A percentile compares a stretch with the other conserved stretches of the same genome.
phyloP scores from a whole-genome alignment of 2,329 filamentous ascomycete species.

The Chalaropsis ovoidea region DNA sequence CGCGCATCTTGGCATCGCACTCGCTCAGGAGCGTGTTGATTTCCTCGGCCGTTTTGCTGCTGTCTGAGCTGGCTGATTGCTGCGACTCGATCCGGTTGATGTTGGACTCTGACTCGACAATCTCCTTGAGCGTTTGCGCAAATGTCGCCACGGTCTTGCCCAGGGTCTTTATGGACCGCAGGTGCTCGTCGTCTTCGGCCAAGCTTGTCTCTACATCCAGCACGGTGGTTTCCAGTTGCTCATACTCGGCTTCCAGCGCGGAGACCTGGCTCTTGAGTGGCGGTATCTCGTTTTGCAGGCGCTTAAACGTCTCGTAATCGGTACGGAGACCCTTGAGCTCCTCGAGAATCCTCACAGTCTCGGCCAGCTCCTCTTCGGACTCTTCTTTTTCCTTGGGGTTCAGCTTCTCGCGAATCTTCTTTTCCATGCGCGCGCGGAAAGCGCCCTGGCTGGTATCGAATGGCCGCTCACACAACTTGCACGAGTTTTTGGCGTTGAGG shows the following conservation, averaged over 20 bases:
- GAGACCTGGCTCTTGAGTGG: conserved; percentile 53
- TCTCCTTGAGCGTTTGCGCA: conserved; percentile 59
- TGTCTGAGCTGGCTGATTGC: conserved; percentile 48
- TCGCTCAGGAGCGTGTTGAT: conserved; percentile 66
- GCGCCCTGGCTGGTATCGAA: conserved; percentile 53
- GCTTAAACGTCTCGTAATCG: conserved; percentile 63
- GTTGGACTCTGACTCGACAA: conserved; percentile 59
- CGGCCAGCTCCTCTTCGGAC: conserved; percentile 51
- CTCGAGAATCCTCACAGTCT: conserved; percentile 42
- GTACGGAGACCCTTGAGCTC: conserved; percentile 52
- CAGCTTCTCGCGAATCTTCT: conserved; percentile 55
- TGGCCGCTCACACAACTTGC: conserved; percentile 62
- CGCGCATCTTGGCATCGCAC: conserved; percentile 56
- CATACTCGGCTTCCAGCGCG: conserved; percentile 51
- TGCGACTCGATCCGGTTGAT: conserved; percentile 66
- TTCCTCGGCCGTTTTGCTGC: conserved; percentile 54
- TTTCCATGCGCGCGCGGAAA: conserved; percentile 51
- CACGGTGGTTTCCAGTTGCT: conserved; percentile 48
- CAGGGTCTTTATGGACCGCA: conserved; percentile 64
- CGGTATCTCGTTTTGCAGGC: conserved; percentile 62
- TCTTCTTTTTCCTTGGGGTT: conserved; percentile 53
- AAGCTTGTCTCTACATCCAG: conserved; percentile 60
- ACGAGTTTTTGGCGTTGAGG: conserved; percentile 59
- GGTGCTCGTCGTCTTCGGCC: conserved; percentile 52
- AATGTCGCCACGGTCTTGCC: conserved; percentile 69